Base-by-base conservation (phyloP, 352 stramenopile genomes). In the Lagenidium sp. region DNA sequence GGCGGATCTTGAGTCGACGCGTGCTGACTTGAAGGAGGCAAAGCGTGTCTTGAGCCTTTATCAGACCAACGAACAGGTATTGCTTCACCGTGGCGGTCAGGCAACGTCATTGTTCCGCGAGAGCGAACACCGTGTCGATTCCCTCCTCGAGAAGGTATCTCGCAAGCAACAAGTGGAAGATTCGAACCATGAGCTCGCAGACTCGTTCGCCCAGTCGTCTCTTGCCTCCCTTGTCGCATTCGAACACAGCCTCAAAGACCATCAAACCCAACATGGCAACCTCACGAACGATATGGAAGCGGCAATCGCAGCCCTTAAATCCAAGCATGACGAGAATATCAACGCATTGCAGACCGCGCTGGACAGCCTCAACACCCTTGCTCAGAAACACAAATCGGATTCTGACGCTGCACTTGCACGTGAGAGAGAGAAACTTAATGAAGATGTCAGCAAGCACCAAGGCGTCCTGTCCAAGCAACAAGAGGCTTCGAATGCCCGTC, bases 101-200 rank as follows among this genome's bases (percentile, higher is more conserved):
- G 78, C 75, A 29, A 61, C 61, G 1, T 75, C 65, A 30, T 28
- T 87, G 26, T 86, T 79, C 41, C 45, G 53, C 22, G 68, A 77
- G 11, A 84, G 75, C 35, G 68, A 88, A 51, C 50, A 63, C n/a
- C 59, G 62, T 10, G 55, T 54, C 0, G 38, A 58, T n/a, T 47
- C 65, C 23, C 44, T 91, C 26, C 40, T 74, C 15, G 54, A 59
- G 6, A 86, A 84, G 37, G 83, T 88, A 26, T 57, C 63, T 66
- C 76, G 66, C 6, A 73, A 78, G 16, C 51, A 69, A 16, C 49
- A 38, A 3, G 50, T 68, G n/a, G 78, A 68, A 25, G 50, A 65
- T 25, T 34, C 59, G 7, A 90, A 90, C 50, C 57, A 59, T 32
- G 55, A 63, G 10, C 36, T 87, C 21, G 57, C 71, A 0, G 63